Percentiles rank a stretch among this genome's conserved stretches.
Conservation (phyloP, 305 asterid genomes). For the Vinca major region DNA sequence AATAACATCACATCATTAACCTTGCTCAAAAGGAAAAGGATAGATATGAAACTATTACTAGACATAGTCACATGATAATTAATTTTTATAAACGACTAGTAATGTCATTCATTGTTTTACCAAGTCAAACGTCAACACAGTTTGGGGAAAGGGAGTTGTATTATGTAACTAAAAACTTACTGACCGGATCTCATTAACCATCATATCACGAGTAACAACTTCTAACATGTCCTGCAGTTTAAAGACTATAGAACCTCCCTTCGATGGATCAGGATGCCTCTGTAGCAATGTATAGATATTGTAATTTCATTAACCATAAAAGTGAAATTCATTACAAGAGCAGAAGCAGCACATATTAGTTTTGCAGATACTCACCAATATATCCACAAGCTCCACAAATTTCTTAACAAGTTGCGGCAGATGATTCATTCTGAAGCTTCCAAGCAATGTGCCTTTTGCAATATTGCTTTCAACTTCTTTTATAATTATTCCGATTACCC, state of each 20-base stretch:
- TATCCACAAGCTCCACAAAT: constrained; percentile 81
- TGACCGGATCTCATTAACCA: constrained; percentile 84
- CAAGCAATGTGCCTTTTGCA: constrained; percentile 57
- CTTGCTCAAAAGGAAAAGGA: not conserved
- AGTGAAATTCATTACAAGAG: constrained; percentile 6
- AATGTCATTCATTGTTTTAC: constrained; percentile 5
- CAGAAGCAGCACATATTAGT: constrained; percentile 4
- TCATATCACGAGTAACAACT: constrained; percentile 91
- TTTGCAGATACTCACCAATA: constrained; percentile 54
- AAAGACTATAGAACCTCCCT: constrained; percentile 72
- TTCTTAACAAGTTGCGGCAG: constrained; percentile 73
- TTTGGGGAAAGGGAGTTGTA: not conserved
- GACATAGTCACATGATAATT: not conserved
- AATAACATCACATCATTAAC: not conserved
- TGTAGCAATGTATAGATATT: constrained; percentile 27
- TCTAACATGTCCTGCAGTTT: constrained; percentile 93
- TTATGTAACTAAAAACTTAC: constrained; percentile 19
- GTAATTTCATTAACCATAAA: constrained; percentile 5
- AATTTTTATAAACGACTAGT: not conserved
- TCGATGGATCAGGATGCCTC: constrained; percentile 72
- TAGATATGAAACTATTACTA: not conserved
- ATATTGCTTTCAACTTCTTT: constrained; percentile 79
- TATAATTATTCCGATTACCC: constrained; percentile 71
- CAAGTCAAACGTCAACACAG: not conserved
- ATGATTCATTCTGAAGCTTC: constrained; percentile 73